Conservation (phyloP, 495 filamentous ascomycete species). For the Physcia stellaris region DNA sequence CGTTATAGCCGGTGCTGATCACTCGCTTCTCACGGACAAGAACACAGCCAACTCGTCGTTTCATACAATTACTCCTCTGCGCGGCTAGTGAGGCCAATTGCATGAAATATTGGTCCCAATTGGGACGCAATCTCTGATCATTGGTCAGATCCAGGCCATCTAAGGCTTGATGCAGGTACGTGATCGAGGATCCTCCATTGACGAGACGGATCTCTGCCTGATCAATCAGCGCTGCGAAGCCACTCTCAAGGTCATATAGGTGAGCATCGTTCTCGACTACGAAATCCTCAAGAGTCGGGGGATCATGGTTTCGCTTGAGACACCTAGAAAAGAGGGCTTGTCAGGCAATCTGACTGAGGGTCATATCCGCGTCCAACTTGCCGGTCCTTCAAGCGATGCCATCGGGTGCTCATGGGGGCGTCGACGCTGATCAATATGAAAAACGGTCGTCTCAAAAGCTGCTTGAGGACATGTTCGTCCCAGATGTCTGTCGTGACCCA, state of each 20-base stretch:
- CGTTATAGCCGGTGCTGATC: conserved; percentile 95
- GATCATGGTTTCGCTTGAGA: conserved; percentile 10
- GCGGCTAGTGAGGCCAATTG: conserved; percentile 81
- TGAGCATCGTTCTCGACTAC: conserved; percentile 60
- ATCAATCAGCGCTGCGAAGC: conserved; percentile 59
- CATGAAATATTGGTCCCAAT: conserved; percentile 99
- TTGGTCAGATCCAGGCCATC: conserved; percentile 58
- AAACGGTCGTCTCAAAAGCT: conserved; percentile 66
- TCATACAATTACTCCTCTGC: conserved; percentile 94
- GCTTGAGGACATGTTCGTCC: conserved; percentile 52
- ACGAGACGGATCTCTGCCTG: conserved; percentile 71
- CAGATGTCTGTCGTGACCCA: conserved; percentile 79
- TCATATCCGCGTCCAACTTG: conserved; percentile 12
- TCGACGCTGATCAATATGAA: conserved; percentile 89
- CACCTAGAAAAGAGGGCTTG: conserved; percentile 8
- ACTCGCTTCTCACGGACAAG: conserved; percentile 80
- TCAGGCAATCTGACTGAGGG: too few species aligned
- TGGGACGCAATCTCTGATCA: conserved; percentile 70
- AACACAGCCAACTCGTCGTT: conserved; percentile 86
- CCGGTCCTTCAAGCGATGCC: conserved; percentile 55
- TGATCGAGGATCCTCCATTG: conserved; percentile 62
- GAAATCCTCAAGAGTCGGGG: conserved; percentile 62
- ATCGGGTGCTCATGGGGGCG: conserved; percentile 71
- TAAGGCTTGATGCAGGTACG: conserved; percentile 55
- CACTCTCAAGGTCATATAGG: conserved; percentile 52